Percentiles rank a stretch among this genome's conserved stretches.
Evolutionary conservation across 2,329 filamentous ascomycete genomes (phyloP).

Genomic region (Grosmannia huntii): DNA sequence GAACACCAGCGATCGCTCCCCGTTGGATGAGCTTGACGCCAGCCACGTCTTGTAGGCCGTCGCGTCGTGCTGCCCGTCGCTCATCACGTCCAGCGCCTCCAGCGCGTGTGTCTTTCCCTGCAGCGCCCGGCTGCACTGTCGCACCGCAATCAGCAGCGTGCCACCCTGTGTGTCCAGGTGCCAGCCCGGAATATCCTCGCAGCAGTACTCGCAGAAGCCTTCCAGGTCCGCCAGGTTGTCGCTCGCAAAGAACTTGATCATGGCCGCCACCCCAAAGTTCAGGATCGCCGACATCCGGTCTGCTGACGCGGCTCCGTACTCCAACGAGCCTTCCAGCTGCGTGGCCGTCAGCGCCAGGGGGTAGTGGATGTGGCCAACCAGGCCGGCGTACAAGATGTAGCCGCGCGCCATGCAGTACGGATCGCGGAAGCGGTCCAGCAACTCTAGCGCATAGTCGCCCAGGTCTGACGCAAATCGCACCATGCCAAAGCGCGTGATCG

Average conservation of each 20-base stretch:
- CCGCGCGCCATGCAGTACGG: conserved; percentile 55
- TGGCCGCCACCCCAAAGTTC: conserved; percentile 54
- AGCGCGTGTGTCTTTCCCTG: conserved; percentile 56
- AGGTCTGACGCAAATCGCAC: conserved; percentile 54
- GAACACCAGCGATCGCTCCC: conserved; percentile 50
- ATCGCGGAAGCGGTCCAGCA: conserved; percentile 51
- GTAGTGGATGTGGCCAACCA: conserved; percentile 56
- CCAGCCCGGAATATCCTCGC: conserved; percentile 63
- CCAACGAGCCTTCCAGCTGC: conserved; percentile 52
- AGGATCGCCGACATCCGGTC: conserved; percentile 62
- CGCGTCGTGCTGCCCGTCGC: conserved; percentile 53
- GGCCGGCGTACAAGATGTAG: conserved; percentile 55
- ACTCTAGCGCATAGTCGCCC: conserved; percentile 46
- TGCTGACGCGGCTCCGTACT: conserved; percentile 52
- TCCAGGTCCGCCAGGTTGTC: conserved; percentile 59
- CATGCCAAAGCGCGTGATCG: conserved; percentile 58
- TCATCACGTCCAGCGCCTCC: conserved; percentile 44
- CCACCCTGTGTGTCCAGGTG: conserved; percentile 58
- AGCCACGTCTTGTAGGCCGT: conserved; percentile 47
- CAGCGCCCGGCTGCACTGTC: conserved; percentile 55
- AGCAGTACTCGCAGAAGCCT: conserved; percentile 56
- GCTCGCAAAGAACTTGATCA: conserved; percentile 56
- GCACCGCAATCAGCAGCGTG: conserved; percentile 50
- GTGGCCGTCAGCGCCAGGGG: conserved; percentile 45
- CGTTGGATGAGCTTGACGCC: conserved; percentile 37